These are phyloP conservation scores for Tolypocladium inflatum DNA, from an alignment of 2,329 filamentous ascomycete species.

Conservation along the genomic window DNA sequence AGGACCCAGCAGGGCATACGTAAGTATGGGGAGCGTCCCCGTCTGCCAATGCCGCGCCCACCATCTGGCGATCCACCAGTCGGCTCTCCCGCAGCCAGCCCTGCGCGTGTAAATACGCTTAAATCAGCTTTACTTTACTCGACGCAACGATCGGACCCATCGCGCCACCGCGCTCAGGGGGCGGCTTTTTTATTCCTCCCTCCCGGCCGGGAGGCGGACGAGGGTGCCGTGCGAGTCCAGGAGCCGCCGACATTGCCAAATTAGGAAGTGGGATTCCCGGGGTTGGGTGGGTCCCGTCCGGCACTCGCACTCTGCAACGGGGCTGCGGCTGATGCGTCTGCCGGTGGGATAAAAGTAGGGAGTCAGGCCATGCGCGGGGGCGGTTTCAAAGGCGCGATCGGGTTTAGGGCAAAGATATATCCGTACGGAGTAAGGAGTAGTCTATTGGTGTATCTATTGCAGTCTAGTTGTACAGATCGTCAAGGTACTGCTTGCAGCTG, in stretches of 20 bases:
- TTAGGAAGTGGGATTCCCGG: neutral
- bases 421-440: too few species aligned
- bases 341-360: neutral
- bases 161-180: neutral
- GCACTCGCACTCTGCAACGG: neutral
- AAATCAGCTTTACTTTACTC: neutral
- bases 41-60: neutral
- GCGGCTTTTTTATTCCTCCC: too few species aligned
- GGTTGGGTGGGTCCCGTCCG: neutral
- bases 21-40: neutral
- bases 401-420: neutral
- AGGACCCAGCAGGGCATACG: neutral
- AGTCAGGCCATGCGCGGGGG: neutral
- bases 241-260: neutral
- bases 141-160: neutral
- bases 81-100: neutral
- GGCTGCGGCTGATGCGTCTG: neutral
- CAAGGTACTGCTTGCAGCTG: constrained; percentile 18
- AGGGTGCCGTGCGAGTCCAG: neutral
- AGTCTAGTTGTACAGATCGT: constrained; percentile 7
- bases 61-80: neutral
- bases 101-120: neutral
- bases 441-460: neutral
- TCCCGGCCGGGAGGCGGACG: too few species aligned
- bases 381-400: neutral